phyloP scores from a whole-genome alignment of 345 rosid species.

The Salix caprea region DNA sequence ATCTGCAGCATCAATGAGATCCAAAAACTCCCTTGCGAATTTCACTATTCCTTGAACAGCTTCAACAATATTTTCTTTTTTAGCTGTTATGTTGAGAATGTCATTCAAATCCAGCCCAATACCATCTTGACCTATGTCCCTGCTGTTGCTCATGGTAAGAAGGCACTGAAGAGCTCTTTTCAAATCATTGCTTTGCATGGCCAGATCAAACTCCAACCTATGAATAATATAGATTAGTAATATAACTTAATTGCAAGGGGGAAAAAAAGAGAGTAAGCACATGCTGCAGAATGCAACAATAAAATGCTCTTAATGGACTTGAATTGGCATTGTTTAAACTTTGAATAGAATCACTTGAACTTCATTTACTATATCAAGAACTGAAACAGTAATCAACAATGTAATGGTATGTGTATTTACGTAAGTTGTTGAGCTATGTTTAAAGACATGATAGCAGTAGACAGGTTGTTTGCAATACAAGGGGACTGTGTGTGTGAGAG shows the following conservation, averaged over 20 bases:
- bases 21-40: conserved; percentile 88
- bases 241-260: background rate
- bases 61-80: conserved; percentile 89
- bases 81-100: conserved; percentile 69
- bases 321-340: background rate
- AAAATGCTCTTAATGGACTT: background rate
- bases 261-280: background rate
- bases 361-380: background rate
- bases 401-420: background rate
- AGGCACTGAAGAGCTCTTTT: conserved; percentile 99
- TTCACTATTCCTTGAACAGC: conserved; percentile 94
- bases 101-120: conserved; percentile 72
- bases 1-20: conserved; percentile 98
- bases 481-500: no score
- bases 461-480: background rate
- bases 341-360: background rate
- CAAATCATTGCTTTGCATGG: conserved; percentile 94
- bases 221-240: conserved; percentile 5
- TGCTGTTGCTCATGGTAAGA: conserved; percentile 89
- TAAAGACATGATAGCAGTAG: background rate
- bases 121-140: conserved; percentile 85
- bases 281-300: background rate
- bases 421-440: background rate
- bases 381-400: background rate
- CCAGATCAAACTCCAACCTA: conserved; percentile 97